Evolutionary conservation across 768 basidiomycete species (phyloP).

Genomic region (Sistotremastrum niveocremeum): DNA sequence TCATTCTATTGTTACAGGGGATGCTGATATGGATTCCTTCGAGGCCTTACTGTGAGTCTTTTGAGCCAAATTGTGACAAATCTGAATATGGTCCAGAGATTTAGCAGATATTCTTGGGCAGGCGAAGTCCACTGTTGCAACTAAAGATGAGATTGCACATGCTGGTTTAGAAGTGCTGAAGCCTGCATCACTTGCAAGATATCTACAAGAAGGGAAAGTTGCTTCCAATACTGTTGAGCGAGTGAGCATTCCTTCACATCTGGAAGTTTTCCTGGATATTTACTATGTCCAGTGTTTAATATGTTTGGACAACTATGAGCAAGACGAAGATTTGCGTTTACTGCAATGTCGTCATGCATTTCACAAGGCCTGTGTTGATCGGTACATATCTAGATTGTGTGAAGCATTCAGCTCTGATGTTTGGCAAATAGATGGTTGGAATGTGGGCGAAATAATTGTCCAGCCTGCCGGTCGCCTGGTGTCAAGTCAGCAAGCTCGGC

Average conservation of each 20-base stretch:
- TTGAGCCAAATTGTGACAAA: conserved; percentile 7
- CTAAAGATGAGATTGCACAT: conserved; percentile 74
- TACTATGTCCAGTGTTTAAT: conserved; percentile 51
- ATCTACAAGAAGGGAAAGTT: conserved; percentile 49
- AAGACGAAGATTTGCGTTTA: conserved; percentile 67
- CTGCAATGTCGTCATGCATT: conserved; percentile 82
- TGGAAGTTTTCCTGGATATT: neutral
- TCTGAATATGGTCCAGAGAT: conserved; percentile 32
- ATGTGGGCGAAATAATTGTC: conserved; percentile 80
- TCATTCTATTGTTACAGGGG: conserved; percentile 78
- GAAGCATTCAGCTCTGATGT: neutral
- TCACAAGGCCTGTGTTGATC: conserved; percentile 76
- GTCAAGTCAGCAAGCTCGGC: neutral
- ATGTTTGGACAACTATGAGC: conserved; percentile 76
- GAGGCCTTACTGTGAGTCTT: conserved; percentile 57
- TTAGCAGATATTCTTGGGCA: conserved; percentile 75
- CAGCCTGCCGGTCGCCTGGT: conserved; percentile 59
- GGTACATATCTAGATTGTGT: conserved; percentile 1
- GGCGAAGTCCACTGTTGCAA: conserved; percentile 69
- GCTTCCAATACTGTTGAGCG: conserved; percentile 68
- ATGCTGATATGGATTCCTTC: conserved; percentile 59
- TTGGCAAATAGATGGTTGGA: conserved; percentile 50
- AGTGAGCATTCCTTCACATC: conserved; percentile 30
- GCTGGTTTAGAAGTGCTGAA: conserved; percentile 71
- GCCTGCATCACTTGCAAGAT: conserved; percentile 31